Evolutionary conservation across 805 yeast species (phyloP), one percentile per base, ranked within the genome.

Genomic region (Pichia thaimueangensis): DNA sequence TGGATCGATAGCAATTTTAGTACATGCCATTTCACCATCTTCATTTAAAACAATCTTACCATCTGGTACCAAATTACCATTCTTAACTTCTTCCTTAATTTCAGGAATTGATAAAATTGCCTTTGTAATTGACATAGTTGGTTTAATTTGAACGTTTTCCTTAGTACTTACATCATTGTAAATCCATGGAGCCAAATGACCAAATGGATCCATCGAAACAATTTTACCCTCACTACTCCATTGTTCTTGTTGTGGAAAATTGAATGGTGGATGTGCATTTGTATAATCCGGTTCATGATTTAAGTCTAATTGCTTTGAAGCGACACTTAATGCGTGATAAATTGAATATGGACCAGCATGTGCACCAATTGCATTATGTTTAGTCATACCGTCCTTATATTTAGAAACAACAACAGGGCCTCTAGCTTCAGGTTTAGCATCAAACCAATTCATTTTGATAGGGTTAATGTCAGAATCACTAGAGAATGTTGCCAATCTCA

Each of bases 1-100:
- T 15, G 85, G 85, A 53, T 79, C 86, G 31, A 77, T 77, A 4
- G 86, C 86, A 45, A 79, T 68, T 55, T 79, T 79, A 27, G 82
- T 72, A 30, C 76, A 80, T 28, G 73, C 74, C 55, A 79, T 61
- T 49, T 79, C 85, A 51, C 86, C 86, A 45, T 70, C 60, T 28
- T 67, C 63, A 60, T 79, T 79, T 47, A 78, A 61, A 24, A 79
- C 84, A 49, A 79, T 59, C 30, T 74, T 65, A 43, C 84, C 84
- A 55, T 79, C 86, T 24, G 80, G 79, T 42, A 59, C 50, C 37
- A 79, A 54, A 41, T 74, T 68, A 15, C 84, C 84, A 19, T 55
- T 58, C 30, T 63, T 63, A 39, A 79, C 80, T 36, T 73, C 79
- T 37, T 76, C 76, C 51, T 70, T 69, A 62, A 79, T 65, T 54